Conservation (phyloP, 352 stramenopile genomes). For the Pythium volutum region DNA sequence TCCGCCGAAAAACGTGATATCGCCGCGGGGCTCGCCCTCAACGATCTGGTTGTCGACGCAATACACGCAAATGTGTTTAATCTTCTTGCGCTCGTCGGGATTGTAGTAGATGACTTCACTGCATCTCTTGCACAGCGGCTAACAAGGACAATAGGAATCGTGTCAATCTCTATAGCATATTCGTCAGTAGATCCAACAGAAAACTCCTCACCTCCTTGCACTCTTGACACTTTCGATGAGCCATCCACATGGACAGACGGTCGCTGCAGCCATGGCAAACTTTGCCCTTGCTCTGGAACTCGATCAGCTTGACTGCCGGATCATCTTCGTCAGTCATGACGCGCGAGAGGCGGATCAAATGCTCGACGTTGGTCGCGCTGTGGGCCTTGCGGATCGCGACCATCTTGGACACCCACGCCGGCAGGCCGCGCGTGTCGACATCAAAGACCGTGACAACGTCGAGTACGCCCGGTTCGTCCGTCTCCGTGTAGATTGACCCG, state of each 20-base stretch:
- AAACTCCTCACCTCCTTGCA: slow-evolving; percentile 43
- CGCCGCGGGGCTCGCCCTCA: slow-evolving; percentile 21
- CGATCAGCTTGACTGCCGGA: slow-evolving; percentile 36
- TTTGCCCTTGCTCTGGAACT: slow-evolving; percentile 33
- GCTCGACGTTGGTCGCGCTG: slow-evolving; percentile 57
- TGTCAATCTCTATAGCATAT: too few species aligned
- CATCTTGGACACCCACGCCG: slow-evolving; percentile 64
- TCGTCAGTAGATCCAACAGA: too few species aligned
- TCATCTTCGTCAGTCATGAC: slow-evolving; percentile 51
- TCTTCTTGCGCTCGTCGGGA: slow-evolving; percentile 56
- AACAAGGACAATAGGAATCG: background rate
- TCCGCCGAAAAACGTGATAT: background rate
- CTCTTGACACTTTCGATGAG: slow-evolving; percentile 47
- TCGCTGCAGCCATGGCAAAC: slow-evolving; percentile 46
- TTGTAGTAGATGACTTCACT: slow-evolving; percentile 61
- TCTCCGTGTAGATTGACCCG: slow-evolving; percentile 61
- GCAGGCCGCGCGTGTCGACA: slow-evolving; percentile 55
- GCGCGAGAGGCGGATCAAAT: slow-evolving; percentile 56
- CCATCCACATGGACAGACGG: slow-evolving; percentile 43
- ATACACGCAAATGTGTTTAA: slow-evolving; percentile 68
- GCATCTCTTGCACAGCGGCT: slow-evolving; percentile 55
- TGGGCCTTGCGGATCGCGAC: slow-evolving; percentile 53
- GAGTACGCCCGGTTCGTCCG: slow-evolving; percentile 40
- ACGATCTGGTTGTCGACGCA: slow-evolving; percentile 38
- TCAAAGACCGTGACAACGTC: slow-evolving; percentile 62